These are phyloP conservation scores for Atkinsonella texensis DNA, from an alignment of 2,329 filamentous ascomycete species.

Conservation along the genomic window DNA sequence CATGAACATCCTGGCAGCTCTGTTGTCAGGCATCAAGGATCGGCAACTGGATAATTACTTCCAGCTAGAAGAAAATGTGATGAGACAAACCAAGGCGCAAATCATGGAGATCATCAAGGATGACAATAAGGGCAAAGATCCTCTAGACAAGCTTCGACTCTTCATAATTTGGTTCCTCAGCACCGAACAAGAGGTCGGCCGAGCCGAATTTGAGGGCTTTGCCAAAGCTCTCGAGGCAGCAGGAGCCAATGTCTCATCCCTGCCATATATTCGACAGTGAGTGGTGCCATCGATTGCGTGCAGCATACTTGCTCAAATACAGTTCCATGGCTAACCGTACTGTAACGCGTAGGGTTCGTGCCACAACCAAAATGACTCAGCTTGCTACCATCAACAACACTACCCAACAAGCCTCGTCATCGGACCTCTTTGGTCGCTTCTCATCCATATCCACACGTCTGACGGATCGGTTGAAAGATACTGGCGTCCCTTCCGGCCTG, in stretches of 20 bases:
- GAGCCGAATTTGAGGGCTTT: slow-evolving; percentile 74
- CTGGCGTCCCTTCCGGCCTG: slow-evolving; percentile 56
- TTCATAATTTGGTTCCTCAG: slow-evolving; percentile 98
- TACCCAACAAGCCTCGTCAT: slow-evolving; percentile 46
- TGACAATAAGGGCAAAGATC: slow-evolving; percentile 66
- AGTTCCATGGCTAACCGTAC: not conserved
- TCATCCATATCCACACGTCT: slow-evolving; percentile 83
- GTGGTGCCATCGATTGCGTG: slow-evolving; percentile 17
- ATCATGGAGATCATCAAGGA: slow-evolving; percentile 80
- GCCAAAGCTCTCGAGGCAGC: slow-evolving; percentile 69
- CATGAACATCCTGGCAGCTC: slow-evolving; percentile 89
- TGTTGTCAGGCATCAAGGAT: slow-evolving; percentile 73
- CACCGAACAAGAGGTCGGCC: slow-evolving; percentile 76
- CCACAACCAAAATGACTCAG: slow-evolving; percentile 97
- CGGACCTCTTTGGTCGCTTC: slow-evolving; percentile 85
- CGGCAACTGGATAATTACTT: slow-evolving; percentile 93
- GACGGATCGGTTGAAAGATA: slow-evolving; percentile 88
- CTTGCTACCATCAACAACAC: slow-evolving; percentile 72
- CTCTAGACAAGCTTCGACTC: slow-evolving; percentile 78
- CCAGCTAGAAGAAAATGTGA: slow-evolving; percentile 84
- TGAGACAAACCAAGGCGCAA: slow-evolving; percentile 81
- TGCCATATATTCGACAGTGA: slow-evolving; percentile 79
- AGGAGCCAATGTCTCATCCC: slow-evolving; percentile 62
- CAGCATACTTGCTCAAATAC: not conserved
- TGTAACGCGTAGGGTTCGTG: slow-evolving; percentile 53